Percentiles rank a stretch among this genome's conserved stretches.
Conservation (phyloP, 2,329 filamentous ascomycete species). For the Sphaerostilbella broomeana region DNA sequence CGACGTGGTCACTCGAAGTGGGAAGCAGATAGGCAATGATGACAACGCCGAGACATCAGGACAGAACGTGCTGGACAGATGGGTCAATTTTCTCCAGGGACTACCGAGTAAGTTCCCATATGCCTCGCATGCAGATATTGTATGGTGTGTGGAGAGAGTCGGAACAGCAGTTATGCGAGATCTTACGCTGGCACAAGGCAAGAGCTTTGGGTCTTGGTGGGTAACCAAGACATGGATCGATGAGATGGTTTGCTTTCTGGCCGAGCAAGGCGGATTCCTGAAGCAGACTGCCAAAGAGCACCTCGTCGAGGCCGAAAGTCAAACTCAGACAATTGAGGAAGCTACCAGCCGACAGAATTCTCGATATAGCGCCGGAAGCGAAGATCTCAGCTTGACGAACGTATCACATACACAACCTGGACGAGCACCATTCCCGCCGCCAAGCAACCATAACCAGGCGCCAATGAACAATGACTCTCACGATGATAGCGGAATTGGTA, state of each 20-base stretch:
- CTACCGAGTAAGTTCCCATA: conserved; percentile 68
- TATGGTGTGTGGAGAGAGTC: conserved; percentile 69
- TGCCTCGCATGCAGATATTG: conserved; percentile 63
- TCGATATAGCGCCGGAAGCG: conserved; percentile 40
- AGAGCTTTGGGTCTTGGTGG: conserved; percentile 88
- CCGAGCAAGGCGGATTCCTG: conserved; percentile 86
- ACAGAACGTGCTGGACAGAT: conserved; percentile 69
- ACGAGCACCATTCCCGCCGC: conserved; percentile 44
- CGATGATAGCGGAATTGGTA: conserved; percentile 71
- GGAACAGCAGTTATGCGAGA: conserved; percentile 75
- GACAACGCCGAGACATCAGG: conserved; percentile 29
- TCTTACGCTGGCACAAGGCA: conserved; percentile 68
- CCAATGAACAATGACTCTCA: conserved; percentile 38
- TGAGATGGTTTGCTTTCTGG: conserved; percentile 87
- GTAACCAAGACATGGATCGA: conserved; percentile 94
- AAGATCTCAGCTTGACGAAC: conserved; percentile 39
- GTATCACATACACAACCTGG: conserved; percentile 42
- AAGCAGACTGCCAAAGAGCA: conserved; percentile 41
- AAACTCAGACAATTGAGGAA: conserved; percentile 30
- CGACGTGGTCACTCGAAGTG: conserved; percentile 45
- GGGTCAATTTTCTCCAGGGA: conserved; percentile 64
- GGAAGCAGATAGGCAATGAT: conserved; percentile 29
- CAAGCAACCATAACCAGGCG: conserved; percentile 37
- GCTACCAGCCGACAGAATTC: conserved; percentile 29
- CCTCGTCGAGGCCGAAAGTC: conserved; percentile 23